phyloP scores from a whole-genome alignment of 345 rosid species.

The Microthlaspi erraticum region DNA sequence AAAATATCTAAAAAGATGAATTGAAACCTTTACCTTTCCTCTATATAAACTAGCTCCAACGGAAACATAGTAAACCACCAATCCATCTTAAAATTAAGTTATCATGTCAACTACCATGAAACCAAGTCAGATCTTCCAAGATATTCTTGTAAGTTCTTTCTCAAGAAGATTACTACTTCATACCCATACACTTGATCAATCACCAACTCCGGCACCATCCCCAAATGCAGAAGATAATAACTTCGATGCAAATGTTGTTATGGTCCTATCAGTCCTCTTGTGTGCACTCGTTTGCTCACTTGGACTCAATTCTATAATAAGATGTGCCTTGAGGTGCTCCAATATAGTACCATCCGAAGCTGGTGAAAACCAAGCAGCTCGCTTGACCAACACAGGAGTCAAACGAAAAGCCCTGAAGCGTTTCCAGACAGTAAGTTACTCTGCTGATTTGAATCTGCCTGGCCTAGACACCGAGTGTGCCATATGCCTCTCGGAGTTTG shows the following conservation, averaged over 20 bases:
- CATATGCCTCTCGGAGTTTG: conserved; percentile 76
- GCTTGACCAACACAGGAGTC: conserved; percentile 70
- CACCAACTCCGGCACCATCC: conserved; percentile 44
- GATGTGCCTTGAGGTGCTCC: conserved; percentile 74
- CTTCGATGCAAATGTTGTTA: conserved; percentile 74
- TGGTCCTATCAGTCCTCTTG: conserved; percentile 81
- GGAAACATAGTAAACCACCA: conserved; percentile 23
- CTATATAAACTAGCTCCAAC: conserved; percentile 38
- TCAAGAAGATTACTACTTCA: conserved; percentile 39
- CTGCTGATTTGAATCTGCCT: conserved; percentile 56
- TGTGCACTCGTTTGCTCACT: conserved; percentile 86
- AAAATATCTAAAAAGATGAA: conserved; percentile 30
- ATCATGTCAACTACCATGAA: conserved; percentile 36
- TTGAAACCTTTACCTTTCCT: conserved; percentile 35
- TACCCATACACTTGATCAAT: conserved; percentile 4
- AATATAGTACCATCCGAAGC: conserved; percentile 45
- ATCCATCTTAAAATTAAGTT: conserved; percentile 37
- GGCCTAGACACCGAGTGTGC: conserved; percentile 67
- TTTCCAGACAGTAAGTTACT: conserved; percentile 66
- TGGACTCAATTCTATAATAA: conserved; percentile 69
- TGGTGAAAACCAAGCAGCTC: conserved; percentile 38
- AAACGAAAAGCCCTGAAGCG: conserved; percentile 73
- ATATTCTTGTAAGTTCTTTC: conserved; percentile 37
- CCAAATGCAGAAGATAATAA: conserved; percentile 41
- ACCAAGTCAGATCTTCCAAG: conserved; percentile 31